Evolutionary conservation across 257 asterid species (phyloP), one percentile per base, ranked within the genome.

Genomic region (Cordia subcordata): DNA sequence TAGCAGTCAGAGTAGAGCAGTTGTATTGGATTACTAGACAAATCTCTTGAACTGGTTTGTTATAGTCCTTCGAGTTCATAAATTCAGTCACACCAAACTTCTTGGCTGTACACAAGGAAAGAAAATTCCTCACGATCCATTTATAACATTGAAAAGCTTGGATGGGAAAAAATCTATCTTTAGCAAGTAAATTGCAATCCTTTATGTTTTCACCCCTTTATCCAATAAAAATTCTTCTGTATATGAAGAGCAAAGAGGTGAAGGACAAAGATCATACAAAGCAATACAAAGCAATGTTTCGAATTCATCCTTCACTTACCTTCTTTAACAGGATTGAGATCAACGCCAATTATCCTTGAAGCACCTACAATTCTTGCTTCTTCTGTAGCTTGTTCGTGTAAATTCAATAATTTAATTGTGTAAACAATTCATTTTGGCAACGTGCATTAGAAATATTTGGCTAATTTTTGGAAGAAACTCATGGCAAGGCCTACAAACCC

Each of bases 401-500:
- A 9, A 21, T 19, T 10, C n/a, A 23, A 11, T 51, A 19, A 5
- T 49, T 10, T 16, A 8, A 8, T 23, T 45, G 11, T 11, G 12
- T 17, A 6, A 13, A 13, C 11, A 42, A 10, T 5, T 33, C 8
- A 11, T 20, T n/a, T 17, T 38, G 32, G 20, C 16, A 27, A 13
- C 17, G 50, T 13, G 0, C 10, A 45, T 11, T 37, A 18, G 12
- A 32, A 15, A 51, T 18, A 13, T 3, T 1, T 27, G 6, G 35
- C 6, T 27, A 27, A 27, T 27, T 1, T 3, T 27, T 27, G 3
- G 35, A 27, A 27, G 35, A n/a, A n/a, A 77, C 95, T 81, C 72
- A 87, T 94, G 64, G 91, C 96, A 59, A 87, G 89, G 58, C 96
- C 96, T 18, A 87, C 94, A 11, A 94, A 94, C 32, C 96, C 96